A percentile compares a stretch with the other conserved stretches of the same genome.
phyloP scores from a whole-genome alignment of 108 stramenopile species.

The Fragilaria crotonensis region DNA sequence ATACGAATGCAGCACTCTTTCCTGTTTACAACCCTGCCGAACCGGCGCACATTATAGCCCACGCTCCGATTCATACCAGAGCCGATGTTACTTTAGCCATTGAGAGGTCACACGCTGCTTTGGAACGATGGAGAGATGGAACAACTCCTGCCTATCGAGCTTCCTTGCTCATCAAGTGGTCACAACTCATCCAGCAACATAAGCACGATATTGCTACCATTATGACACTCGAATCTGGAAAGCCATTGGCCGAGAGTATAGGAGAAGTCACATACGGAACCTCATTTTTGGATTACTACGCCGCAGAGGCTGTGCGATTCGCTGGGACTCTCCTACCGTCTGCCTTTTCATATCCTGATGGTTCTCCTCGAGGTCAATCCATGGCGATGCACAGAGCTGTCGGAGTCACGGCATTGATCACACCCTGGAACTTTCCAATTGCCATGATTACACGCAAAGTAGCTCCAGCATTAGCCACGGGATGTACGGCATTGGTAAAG shows the following conservation, averaged over 20 bases:
- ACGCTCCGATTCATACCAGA: slow-evolving; percentile 12
- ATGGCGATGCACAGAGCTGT: slow-evolving; percentile 83
- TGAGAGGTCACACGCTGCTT: slow-evolving; percentile 13
- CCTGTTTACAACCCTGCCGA: slow-evolving; percentile 10
- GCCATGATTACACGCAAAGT: slow-evolving; percentile 97
- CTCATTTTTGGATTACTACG: slow-evolving; percentile 85
- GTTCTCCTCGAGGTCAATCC: slow-evolving; percentile 55
- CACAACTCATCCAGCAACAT: slow-evolving; percentile 40
- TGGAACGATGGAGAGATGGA: slow-evolving; percentile 50
- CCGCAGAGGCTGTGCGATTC: slow-evolving; percentile 81
- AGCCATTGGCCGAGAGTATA: slow-evolving; percentile 79
- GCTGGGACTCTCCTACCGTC: slow-evolving; percentile 59
- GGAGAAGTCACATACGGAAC: slow-evolving; percentile 85
- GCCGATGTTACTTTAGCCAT: slow-evolving; percentile 34
- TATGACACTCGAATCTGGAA: slow-evolving; percentile 94
- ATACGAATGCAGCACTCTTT: too few species aligned
- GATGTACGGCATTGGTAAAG: slow-evolving; percentile 85
- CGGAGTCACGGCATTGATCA: slow-evolving; percentile 75
- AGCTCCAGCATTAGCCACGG: slow-evolving; percentile 86
- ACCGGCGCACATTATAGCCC: neutral
- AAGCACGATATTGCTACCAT: slow-evolving; percentile 55
- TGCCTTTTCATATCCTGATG: slow-evolving; percentile 35
- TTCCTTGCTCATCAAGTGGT: slow-evolving; percentile 38
- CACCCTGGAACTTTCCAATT: slow-evolving; percentile 97
- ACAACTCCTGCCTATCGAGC: slow-evolving; percentile 56